Percentiles rank a stretch among this genome's conserved stretches.
phyloP scores from a whole-genome alignment of 1,284 basidiomycete genomes.

The Porodaedalea pini region DNA sequence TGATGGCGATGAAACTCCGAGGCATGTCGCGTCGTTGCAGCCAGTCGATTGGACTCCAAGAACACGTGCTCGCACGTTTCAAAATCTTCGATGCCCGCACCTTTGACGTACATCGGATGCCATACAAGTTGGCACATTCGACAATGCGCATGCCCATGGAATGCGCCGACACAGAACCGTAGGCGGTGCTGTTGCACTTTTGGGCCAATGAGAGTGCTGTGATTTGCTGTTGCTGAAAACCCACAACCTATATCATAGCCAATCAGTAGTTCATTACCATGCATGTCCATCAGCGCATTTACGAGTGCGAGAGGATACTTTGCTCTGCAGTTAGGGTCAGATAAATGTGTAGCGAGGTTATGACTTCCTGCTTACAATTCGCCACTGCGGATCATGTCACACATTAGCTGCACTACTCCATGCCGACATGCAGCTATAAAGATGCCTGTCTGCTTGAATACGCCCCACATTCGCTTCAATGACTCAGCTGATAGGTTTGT shows the following conservation, averaged over 20 bases:
- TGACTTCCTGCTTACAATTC: conserved; percentile 24
- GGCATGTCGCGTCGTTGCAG: conserved; percentile 27
- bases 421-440: conserved; percentile 25
- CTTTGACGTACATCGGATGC: conserved; percentile 28
- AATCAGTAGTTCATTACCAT: conserved; percentile 11
- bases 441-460: conserved; percentile 25
- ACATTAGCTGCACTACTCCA: conserved; percentile 21
- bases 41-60: conserved; percentile 29
- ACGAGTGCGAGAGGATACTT: conserved; percentile 23
- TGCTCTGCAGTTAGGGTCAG: conserved; percentile 12
- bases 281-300: conserved; percentile 13
- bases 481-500: conserved; percentile 9
- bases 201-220: conserved; percentile 15
- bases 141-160: conserved; percentile 34
- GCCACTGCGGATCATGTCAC: conserved; percentile 25
- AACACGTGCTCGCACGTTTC: conserved; percentile 32
- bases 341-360: too few species aligned
- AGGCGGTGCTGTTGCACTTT: not conserved
- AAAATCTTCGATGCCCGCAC: conserved; percentile 31
- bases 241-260: conserved; percentile 26
- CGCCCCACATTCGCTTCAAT: conserved; percentile 12
- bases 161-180: conserved; percentile 27
- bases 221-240: conserved; percentile 19
- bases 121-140: conserved; percentile 29
- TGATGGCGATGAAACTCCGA: conserved; percentile 28